A percentile compares a stretch with the other conserved stretches of the same genome.
These are phyloP conservation scores for Abrus pulchellus DNA, from an alignment of 306 rosid genomes.

Conservation along the genomic window DNA sequence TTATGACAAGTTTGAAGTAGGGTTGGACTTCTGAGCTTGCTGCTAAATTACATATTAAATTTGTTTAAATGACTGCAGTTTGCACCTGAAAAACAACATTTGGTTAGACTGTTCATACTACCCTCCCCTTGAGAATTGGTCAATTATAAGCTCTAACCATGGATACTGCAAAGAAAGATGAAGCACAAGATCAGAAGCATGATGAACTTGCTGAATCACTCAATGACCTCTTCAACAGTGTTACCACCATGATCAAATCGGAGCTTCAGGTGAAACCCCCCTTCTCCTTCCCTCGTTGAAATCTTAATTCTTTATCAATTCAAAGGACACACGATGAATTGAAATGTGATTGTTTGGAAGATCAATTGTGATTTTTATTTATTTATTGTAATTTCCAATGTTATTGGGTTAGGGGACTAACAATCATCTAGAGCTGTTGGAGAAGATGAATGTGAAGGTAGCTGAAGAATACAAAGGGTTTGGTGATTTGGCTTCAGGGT, in stretches of 20 bases:
- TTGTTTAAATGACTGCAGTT: constrained; percentile 4
- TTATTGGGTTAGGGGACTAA: constrained; percentile 68
- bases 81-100: not conserved
- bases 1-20: not conserved
- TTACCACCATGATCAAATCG: constrained; percentile 82
- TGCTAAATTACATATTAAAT: not conserved
- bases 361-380: constrained; percentile 8
- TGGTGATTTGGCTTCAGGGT: constrained; percentile 91
- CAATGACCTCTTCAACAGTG: constrained; percentile 72
- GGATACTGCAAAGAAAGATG: constrained; percentile 52
- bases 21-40: constrained; percentile 22
- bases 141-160: constrained; percentile 33
- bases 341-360: not conserved
- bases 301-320: not conserved
- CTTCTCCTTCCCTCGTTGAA: constrained; percentile 24
- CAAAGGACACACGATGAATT: not conserved
- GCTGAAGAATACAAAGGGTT: constrained; percentile 84
- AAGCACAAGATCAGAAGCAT: constrained; percentile 39
- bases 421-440: constrained; percentile 83
- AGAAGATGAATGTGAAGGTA: constrained; percentile 83
- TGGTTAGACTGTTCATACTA: not conserved
- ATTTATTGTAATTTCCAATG: not conserved
- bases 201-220: constrained; percentile 77
- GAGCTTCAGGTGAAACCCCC: constrained; percentile 76
- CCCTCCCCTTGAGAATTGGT: not conserved